These are phyloP conservation scores for Emericellopsis cladophorae DNA, from an alignment of 2,329 filamentous ascomycete species.

Conservation along the genomic window DNA sequence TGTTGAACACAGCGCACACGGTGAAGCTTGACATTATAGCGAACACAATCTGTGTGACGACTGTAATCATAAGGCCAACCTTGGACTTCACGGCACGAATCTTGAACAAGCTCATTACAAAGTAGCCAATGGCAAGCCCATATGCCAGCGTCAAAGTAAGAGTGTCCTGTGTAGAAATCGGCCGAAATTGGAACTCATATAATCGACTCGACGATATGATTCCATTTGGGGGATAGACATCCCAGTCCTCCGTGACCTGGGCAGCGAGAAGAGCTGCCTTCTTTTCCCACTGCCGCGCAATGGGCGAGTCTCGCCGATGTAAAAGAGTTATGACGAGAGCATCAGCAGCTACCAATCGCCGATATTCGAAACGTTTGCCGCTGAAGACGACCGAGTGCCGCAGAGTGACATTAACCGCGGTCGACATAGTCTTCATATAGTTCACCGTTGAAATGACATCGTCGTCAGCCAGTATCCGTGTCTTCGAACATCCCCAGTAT, in stretches of 20 bases:
- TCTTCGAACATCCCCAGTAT: conserved; percentile 62
- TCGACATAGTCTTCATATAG: conserved; percentile 43
- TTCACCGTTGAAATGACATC: conserved; percentile 62
- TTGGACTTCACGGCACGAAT: conserved; percentile 65
- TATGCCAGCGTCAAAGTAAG: conserved; percentile 54
- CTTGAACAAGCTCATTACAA: conserved; percentile 53
- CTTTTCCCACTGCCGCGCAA: conserved; percentile 53
- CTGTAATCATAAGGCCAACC: conserved; percentile 57
- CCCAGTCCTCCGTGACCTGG: conserved; percentile 41
- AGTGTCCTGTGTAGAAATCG: conserved; percentile 56
- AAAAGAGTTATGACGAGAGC: conserved; percentile 68
- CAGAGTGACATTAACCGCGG: conserved; percentile 60
- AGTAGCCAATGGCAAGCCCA: conserved; percentile 48
- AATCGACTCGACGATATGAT: conserved; percentile 42
- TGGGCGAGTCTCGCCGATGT: conserved; percentile 50
- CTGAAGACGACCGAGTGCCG: conserved; percentile 72
- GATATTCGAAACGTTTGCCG: conserved; percentile 62
- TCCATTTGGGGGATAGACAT: conserved; percentile 50
- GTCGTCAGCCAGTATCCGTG: conserved; percentile 42
- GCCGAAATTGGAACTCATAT: conserved; percentile 69
- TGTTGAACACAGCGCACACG: conserved; percentile 61
- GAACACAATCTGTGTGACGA: conserved; percentile 55
- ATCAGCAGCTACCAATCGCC: conserved; percentile 57
- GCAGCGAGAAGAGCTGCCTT: conserved; percentile 40
- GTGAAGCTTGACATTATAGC: conserved; percentile 72